These are phyloP conservation scores for Butyriboletus loyo DNA, from an alignment of 768 basidiomycete species.

Conservation along the genomic window DNA sequence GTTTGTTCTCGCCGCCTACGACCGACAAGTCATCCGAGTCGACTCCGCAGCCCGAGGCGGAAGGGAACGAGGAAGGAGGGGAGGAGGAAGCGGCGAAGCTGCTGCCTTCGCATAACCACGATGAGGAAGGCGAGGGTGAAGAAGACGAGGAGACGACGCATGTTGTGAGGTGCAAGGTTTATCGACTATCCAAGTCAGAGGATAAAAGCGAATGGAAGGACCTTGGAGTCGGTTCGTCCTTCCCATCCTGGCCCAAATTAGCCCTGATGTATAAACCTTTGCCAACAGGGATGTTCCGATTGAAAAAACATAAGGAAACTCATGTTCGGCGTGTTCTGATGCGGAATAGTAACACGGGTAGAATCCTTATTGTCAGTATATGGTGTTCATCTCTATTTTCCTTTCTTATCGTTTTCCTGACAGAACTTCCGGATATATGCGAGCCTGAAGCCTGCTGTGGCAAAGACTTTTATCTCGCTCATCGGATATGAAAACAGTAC, in stretches of 20 bases:
- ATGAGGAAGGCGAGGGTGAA: conserved; percentile 76
- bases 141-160: conserved; percentile 72
- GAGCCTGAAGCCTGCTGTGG: conserved; percentile 50
- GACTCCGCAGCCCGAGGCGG: conserved; percentile 27
- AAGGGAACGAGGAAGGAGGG: conserved; percentile 24
- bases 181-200: conserved; percentile 52
- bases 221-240: conserved; percentile 59
- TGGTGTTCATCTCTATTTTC: not conserved
- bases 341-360: conserved; percentile 72
- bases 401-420: conserved; percentile 6
- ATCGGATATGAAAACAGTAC: conserved; percentile 61
- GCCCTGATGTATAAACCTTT: not conserved
- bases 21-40: conserved; percentile 31
- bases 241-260: not conserved
- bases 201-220: conserved; percentile 55
- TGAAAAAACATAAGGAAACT: conserved; percentile 73
- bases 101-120: conserved; percentile 40
- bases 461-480: conserved; percentile 57
- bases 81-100: conserved; percentile 29
- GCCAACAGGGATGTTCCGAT: conserved; percentile 55
- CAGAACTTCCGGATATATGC: conserved; percentile 75
- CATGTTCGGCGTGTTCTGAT: conserved; percentile 58
- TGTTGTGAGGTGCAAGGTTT: conserved; percentile 59
- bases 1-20: conserved; percentile 25
- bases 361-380: conserved; percentile 64